Evolutionary conservation across 1,139 yeast species (phyloP), one percentile per base, ranked within the genome.

Genomic region (Sporopachydermia cereana): DNA sequence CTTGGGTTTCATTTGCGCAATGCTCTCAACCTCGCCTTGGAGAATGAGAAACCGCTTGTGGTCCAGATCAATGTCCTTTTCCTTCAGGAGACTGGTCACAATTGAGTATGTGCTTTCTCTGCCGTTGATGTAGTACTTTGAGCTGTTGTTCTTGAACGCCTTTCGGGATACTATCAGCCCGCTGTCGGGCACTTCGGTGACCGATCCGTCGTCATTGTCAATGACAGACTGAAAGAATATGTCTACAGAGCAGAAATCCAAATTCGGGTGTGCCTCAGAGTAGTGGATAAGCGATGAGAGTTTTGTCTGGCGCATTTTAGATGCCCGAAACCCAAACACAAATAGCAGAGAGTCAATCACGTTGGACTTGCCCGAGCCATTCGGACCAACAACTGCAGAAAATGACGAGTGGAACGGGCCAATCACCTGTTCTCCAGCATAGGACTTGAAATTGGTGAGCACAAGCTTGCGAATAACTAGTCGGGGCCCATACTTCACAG

Each of bases 311-410:
- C 99, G 79, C 96, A 93, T 88, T 61, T 93, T 91, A 59, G 79
- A 77, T 0, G 98, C 98, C 50, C 98, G 71, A 62, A 93, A 93
- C 0, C 99, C 99, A 66, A 93, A 93, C 2, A 93, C 98, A 62
- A 93, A 93, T 49, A 93, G 69, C 74, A 93, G 75, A 2, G 97
- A 84, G 59, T 93, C 99, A 52, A 93, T 93, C 36, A 93, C 98
- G 59, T 93, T 93, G 12, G 97, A 89, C 62, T 91, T 91, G 5
- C 98, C 98, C 36, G 95, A 84, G 25, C 99, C 99, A 60, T 93
- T 93, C 2, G 98, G 98, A 0, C 99, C 99, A n/a, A 93, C 97
- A 7, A 93, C 95, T 0, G 99, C 96, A 5, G 96, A 85, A 59
- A 93, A 93, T 2, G 95, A 85, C 41, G 88, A 67, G 9, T 91